Evolutionary conservation across 1,139 yeast species (phyloP).

Genomic region (Magnusiomyces fungicola): DNA sequence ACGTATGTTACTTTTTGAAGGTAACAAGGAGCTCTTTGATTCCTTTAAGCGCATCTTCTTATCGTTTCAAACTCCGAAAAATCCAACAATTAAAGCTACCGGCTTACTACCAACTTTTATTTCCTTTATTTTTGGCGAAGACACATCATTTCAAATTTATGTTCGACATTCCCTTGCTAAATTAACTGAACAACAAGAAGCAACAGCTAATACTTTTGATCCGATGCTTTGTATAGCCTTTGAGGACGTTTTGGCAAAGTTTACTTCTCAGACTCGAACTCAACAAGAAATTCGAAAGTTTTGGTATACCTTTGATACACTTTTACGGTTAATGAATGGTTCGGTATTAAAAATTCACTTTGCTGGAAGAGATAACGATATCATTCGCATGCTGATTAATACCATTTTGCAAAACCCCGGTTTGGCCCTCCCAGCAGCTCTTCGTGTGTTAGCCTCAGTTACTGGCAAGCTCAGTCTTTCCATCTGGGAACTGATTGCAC

Average conservation of each 20-base stretch:
- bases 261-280: conserved; percentile 5
- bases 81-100: conserved; percentile 22
- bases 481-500: conserved; percentile 13
- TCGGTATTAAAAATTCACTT: conserved; percentile 12
- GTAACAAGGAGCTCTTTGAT: conserved; percentile 11
- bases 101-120: conserved; percentile 29
- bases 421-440: conserved; percentile 8
- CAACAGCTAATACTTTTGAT: conserved; percentile 16
- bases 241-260: conserved; percentile 14
- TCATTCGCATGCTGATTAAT: conserved; percentile 9
- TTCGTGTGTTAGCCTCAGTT: conserved; percentile 9
- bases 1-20: conserved; percentile 15
- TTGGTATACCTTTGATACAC: conserved; percentile 11
- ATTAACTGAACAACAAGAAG: conserved; percentile 10
- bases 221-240: conserved; percentile 16
- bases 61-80: conserved; percentile 23
- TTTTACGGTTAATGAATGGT: conserved; percentile 10
- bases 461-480: conserved; percentile 9
- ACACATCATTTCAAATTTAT: conserved; percentile 25
- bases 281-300: conserved; percentile 8
- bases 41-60: conserved; percentile 22
- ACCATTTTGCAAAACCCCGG: conserved; percentile 9
- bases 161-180: conserved; percentile 20
- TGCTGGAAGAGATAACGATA: conserved; percentile 9
- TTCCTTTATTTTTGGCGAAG: conserved; percentile 25